Percentiles rank a stretch among this genome's conserved stretches.
These are phyloP conservation scores for Fusarium praegraminearum DNA, from an alignment of 2,329 filamentous ascomycete species.

Conservation along the genomic window DNA sequence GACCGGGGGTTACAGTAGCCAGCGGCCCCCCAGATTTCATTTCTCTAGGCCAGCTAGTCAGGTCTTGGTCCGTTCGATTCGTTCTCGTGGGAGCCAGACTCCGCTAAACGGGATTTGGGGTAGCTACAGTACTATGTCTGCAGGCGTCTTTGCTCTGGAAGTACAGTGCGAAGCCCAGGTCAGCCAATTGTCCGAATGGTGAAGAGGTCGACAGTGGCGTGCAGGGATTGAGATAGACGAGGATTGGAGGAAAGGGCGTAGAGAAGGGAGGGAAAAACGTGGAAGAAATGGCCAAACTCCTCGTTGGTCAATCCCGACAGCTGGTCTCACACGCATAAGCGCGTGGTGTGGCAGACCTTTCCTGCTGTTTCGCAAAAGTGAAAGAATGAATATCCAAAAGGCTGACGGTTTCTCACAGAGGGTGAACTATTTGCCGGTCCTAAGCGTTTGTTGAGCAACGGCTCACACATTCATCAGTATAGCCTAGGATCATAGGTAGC, in stretches of 20 bases:
- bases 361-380: conserved; percentile 15
- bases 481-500: background rate
- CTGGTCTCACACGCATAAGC: conserved; percentile 41
- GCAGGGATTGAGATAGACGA: conserved; percentile 39
- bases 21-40: conserved; percentile 37
- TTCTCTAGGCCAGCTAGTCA: conserved; percentile 6
- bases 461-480: background rate
- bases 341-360: conserved; percentile 30
- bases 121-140: conserved; percentile 41
- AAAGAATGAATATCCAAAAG: conserved; percentile 1
- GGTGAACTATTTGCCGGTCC: conserved; percentile 14
- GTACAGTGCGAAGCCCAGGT: conserved; percentile 4
- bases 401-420: background rate
- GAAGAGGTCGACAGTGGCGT: conserved; percentile 36
- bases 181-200: conserved; percentile 28
- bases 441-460: conserved; percentile 21
- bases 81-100: conserved; percentile 34
- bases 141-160: conserved; percentile 8
- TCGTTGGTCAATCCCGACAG: conserved; percentile 33
- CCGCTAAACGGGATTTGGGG: conserved; percentile 47
- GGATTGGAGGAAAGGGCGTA: conserved; percentile 19
- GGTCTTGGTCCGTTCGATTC: conserved; percentile 1
- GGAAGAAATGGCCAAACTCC: conserved; percentile 36
- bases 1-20: conserved; percentile 32
- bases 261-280: conserved; percentile 47